phyloP scores from a whole-genome alignment of 768 basidiomycete species.

The Kwoniella shandongensis region DNA sequence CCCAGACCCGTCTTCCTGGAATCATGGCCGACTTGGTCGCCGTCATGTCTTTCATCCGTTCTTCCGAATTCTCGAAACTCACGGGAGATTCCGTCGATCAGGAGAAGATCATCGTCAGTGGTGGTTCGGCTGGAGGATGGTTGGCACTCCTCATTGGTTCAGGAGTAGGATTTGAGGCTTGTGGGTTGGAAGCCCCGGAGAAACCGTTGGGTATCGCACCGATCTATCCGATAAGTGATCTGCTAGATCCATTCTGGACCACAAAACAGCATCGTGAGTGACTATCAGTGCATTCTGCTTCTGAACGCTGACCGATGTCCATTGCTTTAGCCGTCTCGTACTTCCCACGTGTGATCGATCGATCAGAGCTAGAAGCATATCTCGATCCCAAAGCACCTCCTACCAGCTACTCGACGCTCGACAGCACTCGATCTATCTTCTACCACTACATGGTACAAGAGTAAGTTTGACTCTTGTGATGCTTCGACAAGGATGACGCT shows the following conservation, averaged over 20 bases:
- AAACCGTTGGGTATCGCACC: conserved; percentile 1
- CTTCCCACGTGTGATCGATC: conserved; percentile 1
- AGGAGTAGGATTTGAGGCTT: neutral
- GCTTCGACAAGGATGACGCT: too few relatives aligned
- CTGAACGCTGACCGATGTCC: too few relatives aligned
- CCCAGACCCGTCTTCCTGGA: conserved; percentile 1
- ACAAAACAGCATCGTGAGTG: conserved; percentile 1
- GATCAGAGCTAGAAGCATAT: neutral
- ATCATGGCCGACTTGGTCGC: neutral
- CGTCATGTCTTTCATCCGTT: neutral
- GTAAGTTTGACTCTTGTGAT: too few relatives aligned
- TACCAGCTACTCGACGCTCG: neutral
- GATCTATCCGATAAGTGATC: conserved; percentile 1
- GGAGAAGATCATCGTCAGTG: neutral
- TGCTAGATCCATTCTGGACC: neutral
- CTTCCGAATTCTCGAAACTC: neutral
- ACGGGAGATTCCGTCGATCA: neutral
- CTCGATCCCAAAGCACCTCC: neutral
- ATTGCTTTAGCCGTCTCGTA: neutral
- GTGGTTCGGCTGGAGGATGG: conserved; percentile 1
- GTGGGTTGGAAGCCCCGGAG: neutral
- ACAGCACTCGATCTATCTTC: neutral
- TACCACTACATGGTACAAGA: conserved; percentile 4
- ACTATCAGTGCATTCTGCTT: too few relatives aligned
- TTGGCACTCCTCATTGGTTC: neutral